Conservation (phyloP, 441 rosid species). For the Arabidopsis lyrata region DNA sequence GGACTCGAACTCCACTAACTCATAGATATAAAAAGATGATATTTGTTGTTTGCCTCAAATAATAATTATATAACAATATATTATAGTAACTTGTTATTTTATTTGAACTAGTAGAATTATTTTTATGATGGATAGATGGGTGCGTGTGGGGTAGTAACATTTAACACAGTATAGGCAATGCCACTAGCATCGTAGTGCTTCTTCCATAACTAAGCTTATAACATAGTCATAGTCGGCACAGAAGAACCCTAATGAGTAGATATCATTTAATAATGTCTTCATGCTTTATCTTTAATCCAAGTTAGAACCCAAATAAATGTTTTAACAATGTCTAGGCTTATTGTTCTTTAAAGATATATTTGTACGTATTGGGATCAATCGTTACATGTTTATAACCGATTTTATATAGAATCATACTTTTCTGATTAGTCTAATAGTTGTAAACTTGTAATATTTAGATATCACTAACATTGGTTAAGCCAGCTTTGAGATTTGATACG, state of each 20-base stretch:
- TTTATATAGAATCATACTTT: conserved; percentile 8
- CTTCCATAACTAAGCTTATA: conserved; percentile 36
- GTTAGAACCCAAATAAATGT: not conserved
- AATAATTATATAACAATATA: conserved; percentile 9
- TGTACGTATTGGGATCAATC: not conserved
- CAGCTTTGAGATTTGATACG: conserved; percentile 30
- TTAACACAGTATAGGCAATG: conserved; percentile 39
- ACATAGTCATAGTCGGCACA: conserved; percentile 27
- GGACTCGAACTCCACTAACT: conserved; percentile 40
- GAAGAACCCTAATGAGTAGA: conserved; percentile 23
- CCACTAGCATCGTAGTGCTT: conserved; percentile 45
- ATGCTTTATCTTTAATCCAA: conserved; percentile 17
- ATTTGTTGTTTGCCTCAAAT: conserved; percentile 38
- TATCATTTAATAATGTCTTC: conserved; percentile 16
- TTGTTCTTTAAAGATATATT: not conserved
- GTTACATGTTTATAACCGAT: not conserved
- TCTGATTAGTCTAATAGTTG: not conserved
- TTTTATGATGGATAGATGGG: conserved; percentile 35
- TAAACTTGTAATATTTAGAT: not conserved
- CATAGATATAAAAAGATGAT: conserved; percentile 37
- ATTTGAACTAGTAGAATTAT: conserved; percentile 19
- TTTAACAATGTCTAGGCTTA: not conserved
- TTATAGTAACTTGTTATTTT: conserved; percentile 16
- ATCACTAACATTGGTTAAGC: conserved; percentile 27
- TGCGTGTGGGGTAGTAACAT: conserved; percentile 46